Base-by-base conservation (phyloP, 1,284 basidiomycete species). In the Leucoagaricus sp. region DNA sequence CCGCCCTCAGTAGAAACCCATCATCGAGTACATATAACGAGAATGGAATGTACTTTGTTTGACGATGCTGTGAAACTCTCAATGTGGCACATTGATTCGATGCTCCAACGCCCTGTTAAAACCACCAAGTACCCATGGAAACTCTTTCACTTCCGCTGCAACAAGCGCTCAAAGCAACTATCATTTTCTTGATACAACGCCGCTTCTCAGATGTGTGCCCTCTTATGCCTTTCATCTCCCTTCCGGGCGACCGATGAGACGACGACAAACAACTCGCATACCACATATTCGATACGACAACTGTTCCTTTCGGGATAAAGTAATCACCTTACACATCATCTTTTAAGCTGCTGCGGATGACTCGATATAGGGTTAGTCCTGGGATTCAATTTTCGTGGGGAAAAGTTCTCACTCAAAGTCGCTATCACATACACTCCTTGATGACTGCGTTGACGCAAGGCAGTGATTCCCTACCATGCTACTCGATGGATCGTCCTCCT, bases 321-420 rank as follows among this genome's bases (percentile, higher is more conserved):
- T 69, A 70, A 0, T 69, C 72, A 34, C 67, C 56, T 53, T 73
- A 73, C 5, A 65, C 61, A 48, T 73, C 71, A 26, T 70, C 70
- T 25, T 60, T 61, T 8, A 55, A 55, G 1, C 61, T 59, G n/a
- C 49, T 47, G 56, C 70, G 69, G 7, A 64, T 63, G 26, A 70
- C 49, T 60, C n/a, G n/a, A n/a, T n/a, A n/a, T n/a, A n/a, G n/a
- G n/a, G n/a, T n/a, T n/a, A n/a, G n/a, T n/a, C n/a, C n/a, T n/a
- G n/a, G n/a, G n/a, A n/a, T n/a, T n/a, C n/a, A n/a, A n/a, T n/a
- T n/a, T n/a, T n/a, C n/a, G n/a, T n/a, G n/a, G n/a, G n/a, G n/a
- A n/a, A n/a, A n/a, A n/a, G n/a, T n/a, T n/a, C n/a, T n/a, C n/a
- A n/a, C n/a, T n/a, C n/a, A n/a, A n/a, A n/a, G n/a, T n/a, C n/a